phyloP scores from a whole-genome alignment of 768 basidiomycete genomes.

The Crepidotus variabilis region DNA sequence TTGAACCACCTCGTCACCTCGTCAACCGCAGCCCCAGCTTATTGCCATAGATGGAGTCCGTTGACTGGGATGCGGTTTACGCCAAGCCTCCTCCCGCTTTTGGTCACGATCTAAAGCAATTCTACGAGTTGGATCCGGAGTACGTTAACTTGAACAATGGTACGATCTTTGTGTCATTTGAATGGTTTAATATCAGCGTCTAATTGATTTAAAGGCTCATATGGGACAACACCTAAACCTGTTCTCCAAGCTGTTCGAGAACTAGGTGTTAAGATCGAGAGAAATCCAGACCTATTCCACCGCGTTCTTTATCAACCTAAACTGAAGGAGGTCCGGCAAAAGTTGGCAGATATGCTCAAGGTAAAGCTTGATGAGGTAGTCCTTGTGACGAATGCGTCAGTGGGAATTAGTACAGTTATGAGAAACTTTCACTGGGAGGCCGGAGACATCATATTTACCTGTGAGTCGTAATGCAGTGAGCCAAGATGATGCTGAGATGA shows the following conservation, averaged over 20 bases:
- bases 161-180: slow-evolving; percentile 13
- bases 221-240: slow-evolving; percentile 51
- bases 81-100: slow-evolving; percentile 35
- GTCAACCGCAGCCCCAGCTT: no score
- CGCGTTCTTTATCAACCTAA: slow-evolving; percentile 30
- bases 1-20: no score
- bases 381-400: slow-evolving; percentile 57
- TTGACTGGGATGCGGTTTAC: slow-evolving; percentile 17
- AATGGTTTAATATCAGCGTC: neutral
- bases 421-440: slow-evolving; percentile 64
- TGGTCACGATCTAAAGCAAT: slow-evolving; percentile 50
- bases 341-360: slow-evolving; percentile 50
- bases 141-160: slow-evolving; percentile 69
- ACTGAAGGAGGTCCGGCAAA: slow-evolving; percentile 36
- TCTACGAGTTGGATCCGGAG: slow-evolving; percentile 52
- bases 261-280: slow-evolving; percentile 40
- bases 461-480: slow-evolving; percentile 31
- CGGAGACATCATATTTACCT: slow-evolving; percentile 62
- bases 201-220: slow-evolving; percentile 41
- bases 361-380: slow-evolving; percentile 54
- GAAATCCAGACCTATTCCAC: slow-evolving; percentile 55
- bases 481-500: slow-evolving; percentile 8
- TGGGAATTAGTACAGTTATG: slow-evolving; percentile 64
- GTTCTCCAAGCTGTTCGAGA: slow-evolving; percentile 43
- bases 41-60: neutral